Conservation (phyloP, 371 early-diverging fungal species). For the Syncephalastrum racemosum region DNA sequence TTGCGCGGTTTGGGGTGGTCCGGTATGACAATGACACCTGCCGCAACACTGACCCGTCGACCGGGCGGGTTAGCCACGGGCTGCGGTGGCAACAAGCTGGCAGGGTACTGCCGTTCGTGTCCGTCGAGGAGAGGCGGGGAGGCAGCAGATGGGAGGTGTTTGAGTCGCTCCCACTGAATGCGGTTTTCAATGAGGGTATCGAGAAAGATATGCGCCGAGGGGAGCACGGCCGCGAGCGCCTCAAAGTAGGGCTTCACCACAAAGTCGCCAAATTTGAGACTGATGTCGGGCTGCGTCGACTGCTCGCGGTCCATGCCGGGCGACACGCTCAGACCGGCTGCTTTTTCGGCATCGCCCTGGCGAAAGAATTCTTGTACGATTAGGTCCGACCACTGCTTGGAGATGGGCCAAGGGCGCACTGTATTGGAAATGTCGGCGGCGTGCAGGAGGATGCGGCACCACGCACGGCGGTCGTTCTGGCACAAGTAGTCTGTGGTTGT, state of each 20-base stretch:
- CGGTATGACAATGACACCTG: constrained; percentile 45
- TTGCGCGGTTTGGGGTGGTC: constrained; percentile 13
- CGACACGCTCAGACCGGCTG: constrained; percentile 69
- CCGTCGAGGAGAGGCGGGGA: constrained; percentile 16
- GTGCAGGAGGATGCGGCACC: constrained; percentile 74
- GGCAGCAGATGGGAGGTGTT: constrained; percentile 21
- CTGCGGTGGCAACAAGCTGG: constrained; percentile 18
- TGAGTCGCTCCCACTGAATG: constrained; percentile 41
- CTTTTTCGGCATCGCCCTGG: constrained; percentile 85
- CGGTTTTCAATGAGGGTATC: constrained; percentile 39
- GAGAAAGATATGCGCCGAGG: constrained; percentile 42
- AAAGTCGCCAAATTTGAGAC: constrained; percentile 78
- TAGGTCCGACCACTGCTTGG: constrained; percentile 87
- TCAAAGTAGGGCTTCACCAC: constrained; percentile 82
- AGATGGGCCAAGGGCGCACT: constrained; percentile 79
- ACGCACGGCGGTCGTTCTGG: constrained; percentile 39
- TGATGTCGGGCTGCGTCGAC: constrained; percentile 72
- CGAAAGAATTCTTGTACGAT: constrained; percentile 83
- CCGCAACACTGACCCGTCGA: constrained; percentile 46
- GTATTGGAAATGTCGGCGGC: constrained; percentile 91
- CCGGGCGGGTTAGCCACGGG: constrained; percentile 18
- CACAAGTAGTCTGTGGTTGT: no score
- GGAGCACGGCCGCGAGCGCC: constrained; percentile 67
- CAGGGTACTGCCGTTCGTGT: constrained; percentile 18
- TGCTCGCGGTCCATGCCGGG: constrained; percentile 85